phyloP scores from a whole-genome alignment of 2,329 filamentous ascomycete genomes.

The Trichoderma asperellum region DNA sequence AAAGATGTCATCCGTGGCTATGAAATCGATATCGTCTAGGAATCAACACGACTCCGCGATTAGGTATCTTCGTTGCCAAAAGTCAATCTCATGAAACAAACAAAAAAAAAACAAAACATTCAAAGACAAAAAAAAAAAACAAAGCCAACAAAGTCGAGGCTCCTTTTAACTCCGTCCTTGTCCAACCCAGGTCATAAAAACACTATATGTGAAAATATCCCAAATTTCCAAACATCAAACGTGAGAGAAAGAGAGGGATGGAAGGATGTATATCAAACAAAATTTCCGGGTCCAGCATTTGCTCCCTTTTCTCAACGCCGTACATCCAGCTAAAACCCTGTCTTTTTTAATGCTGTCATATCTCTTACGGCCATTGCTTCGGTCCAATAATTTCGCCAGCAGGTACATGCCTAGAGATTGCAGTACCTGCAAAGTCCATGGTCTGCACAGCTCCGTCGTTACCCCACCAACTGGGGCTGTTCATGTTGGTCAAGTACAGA shows the following conservation, averaged over 20 bases:
- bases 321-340: conserved; percentile 2
- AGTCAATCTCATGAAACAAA: neutral
- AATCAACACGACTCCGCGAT: conserved; percentile 3
- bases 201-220: conserved; percentile 2
- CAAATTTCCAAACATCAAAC: conserved; percentile 1
- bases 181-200: conserved; percentile 17
- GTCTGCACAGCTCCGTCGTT: conserved; percentile 55
- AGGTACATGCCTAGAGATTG: conserved; percentile 48
- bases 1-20: neutral
- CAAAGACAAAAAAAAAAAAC: neutral
- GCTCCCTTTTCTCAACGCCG: conserved; percentile 18
- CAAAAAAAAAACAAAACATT: neutral
- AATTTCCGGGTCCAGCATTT: conserved; percentile 1
- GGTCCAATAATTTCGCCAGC: conserved; percentile 58
- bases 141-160: neutral
- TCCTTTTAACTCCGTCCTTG: conserved; percentile 29
- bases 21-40: neutral
- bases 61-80: conserved; percentile 17
- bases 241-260: neutral
- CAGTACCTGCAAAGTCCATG: conserved; percentile 49
- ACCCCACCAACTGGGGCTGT: conserved; percentile 65
- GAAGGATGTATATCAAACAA: neutral
- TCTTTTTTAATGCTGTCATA: conserved; percentile 6
- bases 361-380: conserved; percentile 47
- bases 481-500: conserved; percentile 61